Base-by-base conservation (phyloP, 1,284 basidiomycete genomes). In the Phellinidium pouzarii region DNA sequence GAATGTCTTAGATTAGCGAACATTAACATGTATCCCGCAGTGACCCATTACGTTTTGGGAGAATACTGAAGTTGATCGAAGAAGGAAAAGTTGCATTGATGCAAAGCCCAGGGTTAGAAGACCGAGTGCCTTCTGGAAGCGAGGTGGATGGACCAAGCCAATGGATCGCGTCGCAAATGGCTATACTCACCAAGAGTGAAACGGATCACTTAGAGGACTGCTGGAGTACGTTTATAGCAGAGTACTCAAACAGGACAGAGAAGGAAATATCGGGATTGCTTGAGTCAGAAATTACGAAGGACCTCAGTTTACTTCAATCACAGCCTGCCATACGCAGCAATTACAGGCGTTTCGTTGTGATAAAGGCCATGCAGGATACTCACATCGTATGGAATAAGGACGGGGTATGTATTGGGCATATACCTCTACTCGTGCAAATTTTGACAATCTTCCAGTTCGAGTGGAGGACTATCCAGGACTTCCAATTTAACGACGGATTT, bases 21-120 rank as follows among this genome's bases (percentile, higher is more conserved):
- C 45, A 76, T 71, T 23, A 66, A 65, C 7, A 61, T 65, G 20
- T 3, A 48, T 12, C 5, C 11, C 31, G 19, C 27, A 52, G 50
- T 14, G 48, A 53, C 11, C 55, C 55, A 11, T 75, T 75, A 49
- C 61, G 70, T 1, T 71, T 74, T 56, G 63, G 50, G 23, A 68
- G 22, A 63, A 63, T 20, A 61, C 81, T 84, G 29, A 62, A 66
- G 38, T 64, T 74, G 6, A 79, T 84, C 31, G 73, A 74, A 44
- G 67, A 75, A 7, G 80, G 80, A 2, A 65, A 73, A 23, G 52
- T 83, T 3, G 68, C 78, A 0, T 64, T 82, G n/a, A 59, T 79
- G 6, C 62, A 68, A 11, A 68, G 74, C 6, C 80, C 80, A 4
- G 71, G 70, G 26, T 31, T 44, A 6, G 45, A 22, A 8, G 37